Evolutionary conservation across 2,329 filamentous ascomycete species (phyloP).

Genomic region (Talaromyces atroroseus): DNA sequence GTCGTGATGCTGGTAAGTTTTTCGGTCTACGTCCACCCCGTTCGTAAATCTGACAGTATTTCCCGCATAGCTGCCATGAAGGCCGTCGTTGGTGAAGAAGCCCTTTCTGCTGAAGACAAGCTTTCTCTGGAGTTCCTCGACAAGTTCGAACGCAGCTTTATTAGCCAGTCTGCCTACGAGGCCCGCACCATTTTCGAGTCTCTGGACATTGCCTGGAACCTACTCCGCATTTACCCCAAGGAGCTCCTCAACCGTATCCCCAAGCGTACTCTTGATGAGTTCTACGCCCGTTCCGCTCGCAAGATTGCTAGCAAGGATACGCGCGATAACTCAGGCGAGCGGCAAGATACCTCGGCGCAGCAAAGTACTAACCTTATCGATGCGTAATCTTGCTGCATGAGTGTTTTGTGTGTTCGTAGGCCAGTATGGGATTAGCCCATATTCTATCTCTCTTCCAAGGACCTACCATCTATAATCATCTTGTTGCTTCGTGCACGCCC

Average conservation of each 20-base stretch:
- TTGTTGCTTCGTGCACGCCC: background rate
- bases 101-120: conserved; percentile 92
- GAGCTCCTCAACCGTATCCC: conserved; percentile 94
- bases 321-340: background rate
- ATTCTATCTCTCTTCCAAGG: background rate
- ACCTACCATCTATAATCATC: background rate
- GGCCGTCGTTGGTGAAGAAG: conserved; percentile 97
- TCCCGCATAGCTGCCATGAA: conserved; percentile 75
- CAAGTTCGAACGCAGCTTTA: conserved; percentile 96
- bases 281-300: conserved; percentile 58
- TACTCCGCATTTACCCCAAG: conserved; percentile 96
- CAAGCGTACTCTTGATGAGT: conserved; percentile 75
- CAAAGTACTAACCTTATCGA: background rate
- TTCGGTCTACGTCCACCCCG: background rate
- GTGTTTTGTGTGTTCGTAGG: background rate
- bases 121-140: conserved; percentile 96
- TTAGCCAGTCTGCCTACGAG: conserved; percentile 88
- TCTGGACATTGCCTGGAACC: conserved; percentile 90
- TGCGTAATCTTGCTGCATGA: background rate
- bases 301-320: background rate
- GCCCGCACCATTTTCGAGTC: conserved; percentile 87
- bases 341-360: background rate
- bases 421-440: background rate
- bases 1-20: conserved; percentile 69
- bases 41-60: background rate